Evolutionary conservation across 2,329 filamentous ascomycete genomes (phyloP).

Genomic region (Zelopaecilomyces penicillatus): DNA sequence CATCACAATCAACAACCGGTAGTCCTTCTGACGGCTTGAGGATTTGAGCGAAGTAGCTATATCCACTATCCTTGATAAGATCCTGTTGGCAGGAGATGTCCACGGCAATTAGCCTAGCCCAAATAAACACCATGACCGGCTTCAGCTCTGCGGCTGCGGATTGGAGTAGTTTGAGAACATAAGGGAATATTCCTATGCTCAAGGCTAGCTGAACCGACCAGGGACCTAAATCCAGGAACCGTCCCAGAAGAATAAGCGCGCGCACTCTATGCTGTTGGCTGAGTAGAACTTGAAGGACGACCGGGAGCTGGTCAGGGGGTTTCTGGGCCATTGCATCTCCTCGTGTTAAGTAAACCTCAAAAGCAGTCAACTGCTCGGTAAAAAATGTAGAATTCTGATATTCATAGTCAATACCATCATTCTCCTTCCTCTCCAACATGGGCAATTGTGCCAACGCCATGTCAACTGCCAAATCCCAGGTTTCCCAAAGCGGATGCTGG

Average conservation of each 20-base stretch:
- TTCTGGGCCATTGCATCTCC: conserved; percentile 75
- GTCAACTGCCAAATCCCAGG: conserved; percentile 95
- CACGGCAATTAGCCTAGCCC: conserved; percentile 91
- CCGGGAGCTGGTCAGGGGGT: conserved; percentile 87
- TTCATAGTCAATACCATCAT: conserved; percentile 68
- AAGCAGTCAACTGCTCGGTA: conserved; percentile 91
- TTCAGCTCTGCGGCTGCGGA: conserved; percentile 92
- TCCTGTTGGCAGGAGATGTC: conserved; percentile 91
- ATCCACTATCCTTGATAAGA: conserved; percentile 91
- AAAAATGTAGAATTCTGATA: conserved; percentile 96
- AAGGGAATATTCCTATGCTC: conserved; percentile 97
- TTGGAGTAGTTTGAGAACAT: conserved; percentile 93
- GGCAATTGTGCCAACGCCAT: conserved; percentile 88
- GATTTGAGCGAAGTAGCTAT: conserved; percentile 92
- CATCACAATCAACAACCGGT: conserved; percentile 77
- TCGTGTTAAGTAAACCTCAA: conserved; percentile 86
- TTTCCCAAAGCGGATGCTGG: conserved; percentile 90
- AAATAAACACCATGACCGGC: conserved; percentile 99
- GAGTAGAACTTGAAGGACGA: conserved; percentile 88
- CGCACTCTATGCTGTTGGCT: conserved; percentile 91
- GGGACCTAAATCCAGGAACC: conserved; percentile 88
- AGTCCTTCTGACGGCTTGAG: conserved; percentile 77
- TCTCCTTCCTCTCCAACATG: conserved; percentile 71
- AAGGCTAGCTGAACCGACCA: conserved; percentile 98
- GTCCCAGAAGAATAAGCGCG: conserved; percentile 82